These are phyloP conservation scores for Backusella circina DNA, from an alignment of 192 early-diverging fungal species.

Conservation along the genomic window DNA sequence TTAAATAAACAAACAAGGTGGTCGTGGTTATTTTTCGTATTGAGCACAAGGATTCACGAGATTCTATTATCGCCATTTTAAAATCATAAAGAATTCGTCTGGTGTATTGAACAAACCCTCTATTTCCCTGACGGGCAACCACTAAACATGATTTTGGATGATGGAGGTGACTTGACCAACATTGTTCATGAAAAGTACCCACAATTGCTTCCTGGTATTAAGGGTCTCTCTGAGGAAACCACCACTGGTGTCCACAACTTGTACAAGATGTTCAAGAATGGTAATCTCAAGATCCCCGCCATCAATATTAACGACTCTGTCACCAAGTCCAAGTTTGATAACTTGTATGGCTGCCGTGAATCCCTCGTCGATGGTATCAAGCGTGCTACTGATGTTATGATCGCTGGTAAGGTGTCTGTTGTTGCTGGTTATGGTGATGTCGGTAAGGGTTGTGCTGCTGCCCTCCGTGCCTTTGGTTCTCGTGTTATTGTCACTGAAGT, in stretches of 20 bases:
- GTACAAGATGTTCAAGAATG: constrained; percentile 97
- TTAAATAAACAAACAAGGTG: not conserved
- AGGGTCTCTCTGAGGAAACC: constrained; percentile 98
- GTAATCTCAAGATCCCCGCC: constrained; percentile 95
- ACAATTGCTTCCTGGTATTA: constrained; percentile 78
- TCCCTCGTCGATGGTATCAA: constrained; percentile 99
- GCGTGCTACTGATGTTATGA: constrained; percentile 99
- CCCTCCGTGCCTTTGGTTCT: constrained; percentile 96
- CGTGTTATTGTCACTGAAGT: constrained; percentile 97
- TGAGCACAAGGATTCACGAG: not conserved
- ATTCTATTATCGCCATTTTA: not conserved
- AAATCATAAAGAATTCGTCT: constrained; percentile 78
- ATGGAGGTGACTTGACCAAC: constrained; percentile 96
- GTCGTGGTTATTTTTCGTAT: not conserved
- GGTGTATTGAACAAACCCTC: constrained; percentile 98
- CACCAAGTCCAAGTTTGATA: constrained; percentile 99
- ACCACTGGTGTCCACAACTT: constrained; percentile 99
- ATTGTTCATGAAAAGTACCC: constrained; percentile 97
- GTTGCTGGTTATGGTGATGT: constrained; percentile 99
- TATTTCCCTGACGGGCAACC: constrained; percentile 91
- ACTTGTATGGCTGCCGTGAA: constrained; percentile 99
- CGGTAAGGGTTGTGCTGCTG: constrained; percentile 98
- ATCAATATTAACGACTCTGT: constrained; percentile 99
- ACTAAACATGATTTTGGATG: constrained; percentile 99
- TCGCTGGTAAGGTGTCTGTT: constrained; percentile 97